Evolutionary conservation across 2,329 filamentous ascomycete genomes (phyloP).

Genomic region (Fusarium sororula): DNA sequence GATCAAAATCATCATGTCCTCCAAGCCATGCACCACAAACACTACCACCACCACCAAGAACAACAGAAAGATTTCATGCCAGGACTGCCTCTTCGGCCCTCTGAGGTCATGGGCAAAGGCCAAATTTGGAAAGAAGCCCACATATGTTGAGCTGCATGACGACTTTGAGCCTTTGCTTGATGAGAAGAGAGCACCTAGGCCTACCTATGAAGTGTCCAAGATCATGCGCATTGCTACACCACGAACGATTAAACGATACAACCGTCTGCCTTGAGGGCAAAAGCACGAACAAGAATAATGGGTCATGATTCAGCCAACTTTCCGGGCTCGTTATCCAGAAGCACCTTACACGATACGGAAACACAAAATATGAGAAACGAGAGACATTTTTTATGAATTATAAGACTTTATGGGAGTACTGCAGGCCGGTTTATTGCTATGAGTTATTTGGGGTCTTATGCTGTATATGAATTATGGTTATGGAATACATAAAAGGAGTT

Average conservation of each 20-base stretch:
- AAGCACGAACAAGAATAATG: too few relatives aligned
- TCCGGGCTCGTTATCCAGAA: too few relatives aligned
- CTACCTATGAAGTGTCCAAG: slow-evolving; percentile 53
- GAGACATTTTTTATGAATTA: not conserved
- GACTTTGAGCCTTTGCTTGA: slow-evolving; percentile 39
- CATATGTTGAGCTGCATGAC: slow-evolving; percentile 8
- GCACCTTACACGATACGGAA: not conserved
- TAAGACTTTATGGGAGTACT: not conserved
- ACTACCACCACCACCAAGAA: not conserved
- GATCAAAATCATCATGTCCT: slow-evolving; percentile 31
- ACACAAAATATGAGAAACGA: not conserved
- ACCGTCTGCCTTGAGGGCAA: slow-evolving; percentile 31
- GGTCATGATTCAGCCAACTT: not conserved
- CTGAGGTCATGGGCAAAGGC: slow-evolving; percentile 19
- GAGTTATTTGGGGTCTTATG: not conserved
- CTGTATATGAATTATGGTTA: not conserved
- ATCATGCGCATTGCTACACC: slow-evolving; percentile 55
- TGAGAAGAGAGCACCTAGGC: slow-evolving; percentile 35
- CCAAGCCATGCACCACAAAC: not conserved
- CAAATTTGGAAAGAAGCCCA: slow-evolving; percentile 1
- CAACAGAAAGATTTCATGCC: slow-evolving; percentile 6
- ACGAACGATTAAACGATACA: slow-evolving; percentile 49
- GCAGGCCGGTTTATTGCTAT: not conserved
- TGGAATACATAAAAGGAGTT: not conserved
- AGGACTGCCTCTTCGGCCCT: slow-evolving; percentile 21